Conservation (phyloP, 192 early-diverging fungal species). For the Backusella tarrabulga region DNA sequence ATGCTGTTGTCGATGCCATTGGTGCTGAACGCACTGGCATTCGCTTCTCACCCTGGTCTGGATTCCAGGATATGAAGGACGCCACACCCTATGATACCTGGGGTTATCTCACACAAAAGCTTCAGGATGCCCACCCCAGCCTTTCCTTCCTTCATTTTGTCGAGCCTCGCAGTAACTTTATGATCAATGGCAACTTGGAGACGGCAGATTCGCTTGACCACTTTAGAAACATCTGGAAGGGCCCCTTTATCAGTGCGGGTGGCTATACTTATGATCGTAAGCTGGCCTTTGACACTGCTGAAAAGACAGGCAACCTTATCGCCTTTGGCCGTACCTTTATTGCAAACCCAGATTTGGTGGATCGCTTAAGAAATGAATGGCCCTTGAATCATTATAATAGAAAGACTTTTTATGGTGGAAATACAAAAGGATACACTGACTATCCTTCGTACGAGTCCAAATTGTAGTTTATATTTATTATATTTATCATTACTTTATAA, state of each 20-base stretch:
- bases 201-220: constrained; percentile 3
- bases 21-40: constrained; percentile 36
- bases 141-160: constrained; percentile 37
- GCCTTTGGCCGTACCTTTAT: constrained; percentile 32
- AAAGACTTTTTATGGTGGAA: constrained; percentile 19
- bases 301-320: constrained; percentile 23
- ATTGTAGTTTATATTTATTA: not conserved
- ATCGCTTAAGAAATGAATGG: constrained; percentile 13
- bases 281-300: not conserved
- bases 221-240: constrained; percentile 22
- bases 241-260: constrained; percentile 22
- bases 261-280: constrained; percentile 17
- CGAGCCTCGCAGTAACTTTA: constrained; percentile 31
- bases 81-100: constrained; percentile 29
- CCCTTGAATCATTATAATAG: constrained; percentile 24
- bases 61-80: constrained; percentile 36
- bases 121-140: constrained; percentile 25
- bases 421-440: constrained; percentile 24
- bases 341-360: constrained; percentile 33
- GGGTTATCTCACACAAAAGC: constrained; percentile 13
- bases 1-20: constrained; percentile 22
- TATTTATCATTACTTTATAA: too few species aligned
- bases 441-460: constrained; percentile 13
- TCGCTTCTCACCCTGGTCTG: constrained; percentile 30
- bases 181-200: constrained; percentile 44